Conservation (phyloP, 169 alveolate genomes). For the Plasmodium blacklocki region DNA sequence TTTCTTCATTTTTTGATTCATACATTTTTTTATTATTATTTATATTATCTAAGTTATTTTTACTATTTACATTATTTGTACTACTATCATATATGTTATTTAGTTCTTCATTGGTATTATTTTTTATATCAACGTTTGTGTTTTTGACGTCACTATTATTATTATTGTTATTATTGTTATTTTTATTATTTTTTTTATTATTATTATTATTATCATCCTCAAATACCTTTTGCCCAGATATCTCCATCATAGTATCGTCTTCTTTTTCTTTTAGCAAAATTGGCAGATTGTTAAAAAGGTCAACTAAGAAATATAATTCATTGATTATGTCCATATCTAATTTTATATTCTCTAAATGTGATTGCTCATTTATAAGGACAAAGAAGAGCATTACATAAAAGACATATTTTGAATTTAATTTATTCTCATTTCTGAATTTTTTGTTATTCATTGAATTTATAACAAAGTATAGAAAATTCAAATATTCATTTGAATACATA, state of each 20-base stretch:
- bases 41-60: too few species aligned
- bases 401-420: conserved; percentile 15
- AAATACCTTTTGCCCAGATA: too few species aligned
- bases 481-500: conserved; percentile 8
- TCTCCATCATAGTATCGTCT: background rate
- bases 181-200: too few species aligned
- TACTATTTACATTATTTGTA: too few species aligned
- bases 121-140: too few species aligned
- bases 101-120: too few species aligned
- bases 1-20: conserved; percentile 9
- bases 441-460: background rate
- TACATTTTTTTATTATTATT: too few species aligned
- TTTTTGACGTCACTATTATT: too few species aligned
- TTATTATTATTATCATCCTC: too few species aligned
- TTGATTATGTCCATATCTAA: conserved; percentile 10
- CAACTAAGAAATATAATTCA: conserved; percentile 15
- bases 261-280: background rate
- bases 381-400: conserved; percentile 31
- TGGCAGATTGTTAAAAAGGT: conserved; percentile 4
- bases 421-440: background rate
- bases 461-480: conserved; percentile 11
- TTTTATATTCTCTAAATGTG: conserved; percentile 13
- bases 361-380: conserved; percentile 25
- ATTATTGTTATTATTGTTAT: too few species aligned
- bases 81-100: too few species aligned